Conservation (phyloP, 2,329 filamentous ascomycete species). For the Pseudogymnoascus sp. region DNA sequence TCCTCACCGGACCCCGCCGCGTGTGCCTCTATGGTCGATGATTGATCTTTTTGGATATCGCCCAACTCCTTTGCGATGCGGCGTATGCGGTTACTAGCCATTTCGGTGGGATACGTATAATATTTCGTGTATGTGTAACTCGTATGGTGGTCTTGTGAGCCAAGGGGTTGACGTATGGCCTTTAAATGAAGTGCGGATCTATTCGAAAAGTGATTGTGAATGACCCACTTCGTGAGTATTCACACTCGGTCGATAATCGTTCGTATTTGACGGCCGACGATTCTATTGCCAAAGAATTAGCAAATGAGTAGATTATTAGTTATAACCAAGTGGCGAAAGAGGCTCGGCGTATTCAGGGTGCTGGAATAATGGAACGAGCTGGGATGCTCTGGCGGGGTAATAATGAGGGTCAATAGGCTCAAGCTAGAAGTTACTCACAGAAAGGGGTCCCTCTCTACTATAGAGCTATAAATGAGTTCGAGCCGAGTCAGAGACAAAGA, state of each 20-base stretch:
- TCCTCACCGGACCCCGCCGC: slow-evolving; percentile 55
- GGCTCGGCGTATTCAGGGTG: background rate
- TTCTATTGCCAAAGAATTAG: background rate
- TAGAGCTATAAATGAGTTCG: background rate
- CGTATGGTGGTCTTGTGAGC: background rate
- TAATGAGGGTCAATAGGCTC: background rate
- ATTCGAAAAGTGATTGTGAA: slow-evolving; percentile 1
- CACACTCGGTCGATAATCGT: background rate
- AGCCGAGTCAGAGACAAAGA: slow-evolving; percentile 5
- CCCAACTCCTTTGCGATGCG: slow-evolving; percentile 68
- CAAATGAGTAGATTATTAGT: background rate
- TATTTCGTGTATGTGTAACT: slow-evolving; percentile 4
- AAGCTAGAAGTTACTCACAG: slow-evolving; percentile 2
- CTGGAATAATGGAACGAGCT: background rate
- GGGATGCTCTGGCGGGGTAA: slow-evolving; percentile 7
- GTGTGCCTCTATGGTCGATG: slow-evolving; percentile 68
- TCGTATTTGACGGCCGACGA: background rate
- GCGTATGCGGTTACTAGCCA: slow-evolving; percentile 31
- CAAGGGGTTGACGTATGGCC: background rate
- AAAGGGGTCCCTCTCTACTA: background rate
- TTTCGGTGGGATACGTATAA: background rate
- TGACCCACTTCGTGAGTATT: slow-evolving; percentile 6
- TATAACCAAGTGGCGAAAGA: background rate
- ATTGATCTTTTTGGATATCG: slow-evolving; percentile 67
- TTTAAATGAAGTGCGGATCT: slow-evolving; percentile 1